phyloP scores from a whole-genome alignment of 2,329 filamentous ascomycete genomes.

The Calonectria naviculata region DNA sequence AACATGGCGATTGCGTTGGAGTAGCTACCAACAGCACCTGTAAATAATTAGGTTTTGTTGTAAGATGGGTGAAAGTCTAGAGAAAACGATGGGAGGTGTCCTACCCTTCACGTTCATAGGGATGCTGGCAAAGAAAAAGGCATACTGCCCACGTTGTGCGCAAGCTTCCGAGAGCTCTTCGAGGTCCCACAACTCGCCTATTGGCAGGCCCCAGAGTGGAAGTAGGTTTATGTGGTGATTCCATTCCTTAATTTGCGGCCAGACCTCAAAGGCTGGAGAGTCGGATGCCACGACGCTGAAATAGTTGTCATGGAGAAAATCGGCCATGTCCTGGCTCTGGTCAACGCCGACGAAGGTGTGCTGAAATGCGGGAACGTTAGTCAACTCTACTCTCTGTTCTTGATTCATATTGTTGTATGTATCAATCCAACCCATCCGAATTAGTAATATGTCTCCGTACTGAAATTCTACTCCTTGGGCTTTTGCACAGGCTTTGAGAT shows the following conservation, averaged over 20 bases:
- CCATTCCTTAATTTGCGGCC: constrained; percentile 14
- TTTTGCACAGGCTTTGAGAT: not conserved
- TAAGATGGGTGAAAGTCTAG: too few relatives aligned
- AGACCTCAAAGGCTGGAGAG: constrained; percentile 7
- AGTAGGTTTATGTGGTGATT: constrained; percentile 11
- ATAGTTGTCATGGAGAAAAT: constrained; percentile 11
- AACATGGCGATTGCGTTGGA: constrained; percentile 7
- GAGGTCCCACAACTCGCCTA: constrained; percentile 4
- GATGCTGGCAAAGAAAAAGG: not conserved
- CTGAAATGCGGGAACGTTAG: not conserved
- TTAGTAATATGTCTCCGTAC: constrained; percentile 1
- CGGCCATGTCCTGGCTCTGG: not conserved
- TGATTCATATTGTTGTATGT: not conserved
- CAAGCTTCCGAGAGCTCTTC: not conserved
- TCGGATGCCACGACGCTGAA: constrained; percentile 10
- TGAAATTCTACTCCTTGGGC: not conserved
- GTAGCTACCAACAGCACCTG: constrained; percentile 1
- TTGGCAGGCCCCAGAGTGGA: constrained; percentile 6
- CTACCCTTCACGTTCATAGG: constrained; percentile 9
- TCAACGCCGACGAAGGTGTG: constrained; percentile 8
- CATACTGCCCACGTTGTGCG: not conserved
- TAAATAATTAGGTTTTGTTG: not conserved
- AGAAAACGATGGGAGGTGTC: not conserved
- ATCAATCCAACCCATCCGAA: constrained; percentile 12
- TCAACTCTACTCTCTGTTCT: not conserved